Evolutionary conservation across 108 stramenopile genomes (phyloP).

Genomic region (Cylindrotheca fusiformis): DNA sequence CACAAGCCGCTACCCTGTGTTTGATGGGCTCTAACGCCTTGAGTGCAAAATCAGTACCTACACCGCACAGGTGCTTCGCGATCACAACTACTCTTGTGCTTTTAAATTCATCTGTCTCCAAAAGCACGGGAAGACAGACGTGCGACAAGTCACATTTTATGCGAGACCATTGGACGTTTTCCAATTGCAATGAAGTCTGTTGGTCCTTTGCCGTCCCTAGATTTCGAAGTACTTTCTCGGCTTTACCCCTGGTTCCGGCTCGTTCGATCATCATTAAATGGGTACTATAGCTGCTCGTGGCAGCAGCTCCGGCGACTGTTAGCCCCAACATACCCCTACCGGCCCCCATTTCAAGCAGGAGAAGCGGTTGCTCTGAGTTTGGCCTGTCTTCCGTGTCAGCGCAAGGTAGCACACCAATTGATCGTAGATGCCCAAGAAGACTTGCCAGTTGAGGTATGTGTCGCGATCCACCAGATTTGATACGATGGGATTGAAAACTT

Average conservation of each 20-base stretch:
- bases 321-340: constrained; percentile 82
- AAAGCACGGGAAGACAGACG: constrained; percentile 50
- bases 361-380: constrained; percentile 6
- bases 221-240: constrained; percentile 67
- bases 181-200: constrained; percentile 17
- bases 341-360: constrained; percentile 80
- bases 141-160: constrained; percentile 79
- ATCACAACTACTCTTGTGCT: constrained; percentile 44
- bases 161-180: constrained; percentile 52
- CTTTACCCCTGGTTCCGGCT: constrained; percentile 75
- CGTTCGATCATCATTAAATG: constrained; percentile 71
- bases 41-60: constrained; percentile 79
- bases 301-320: constrained; percentile 56
- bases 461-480: constrained; percentile 67
- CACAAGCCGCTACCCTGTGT: constrained; percentile 49
- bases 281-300: constrained; percentile 26
- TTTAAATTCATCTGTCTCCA: constrained; percentile 2
- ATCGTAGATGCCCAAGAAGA: constrained; percentile 66
- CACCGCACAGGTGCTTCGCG: constrained; percentile 81
- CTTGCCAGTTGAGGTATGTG: constrained; percentile 78
- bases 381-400: neutral
- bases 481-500: constrained; percentile 38
- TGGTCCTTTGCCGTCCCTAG: constrained; percentile 6
- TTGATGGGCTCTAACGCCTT: constrained; percentile 51
- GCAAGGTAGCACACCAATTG: constrained; percentile 33